These are phyloP conservation scores for Hyphodiscus hymeniophilus DNA, from an alignment of 495 filamentous ascomycete species.

Conservation along the genomic window DNA sequence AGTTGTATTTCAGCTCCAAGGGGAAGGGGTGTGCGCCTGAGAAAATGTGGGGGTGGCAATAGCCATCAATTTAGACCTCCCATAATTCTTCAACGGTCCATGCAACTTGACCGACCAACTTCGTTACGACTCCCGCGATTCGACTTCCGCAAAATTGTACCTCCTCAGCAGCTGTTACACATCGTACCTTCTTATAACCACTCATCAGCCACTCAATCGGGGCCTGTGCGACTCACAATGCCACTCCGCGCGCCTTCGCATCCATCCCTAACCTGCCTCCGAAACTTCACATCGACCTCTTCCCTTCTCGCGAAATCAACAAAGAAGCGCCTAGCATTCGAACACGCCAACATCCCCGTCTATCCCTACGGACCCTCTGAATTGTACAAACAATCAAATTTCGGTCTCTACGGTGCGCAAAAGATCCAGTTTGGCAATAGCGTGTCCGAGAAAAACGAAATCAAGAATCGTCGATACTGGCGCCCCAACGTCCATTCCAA, in stretches of 20 bases:
- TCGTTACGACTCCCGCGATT: too few species aligned
- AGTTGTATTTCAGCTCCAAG: too few species aligned
- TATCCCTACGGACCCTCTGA: constrained; percentile 81
- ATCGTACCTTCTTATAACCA: too few species aligned
- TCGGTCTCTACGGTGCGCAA: constrained; percentile 72
- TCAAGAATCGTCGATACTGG: constrained; percentile 82
- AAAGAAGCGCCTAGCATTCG: constrained; percentile 23
- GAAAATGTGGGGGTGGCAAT: too few species aligned
- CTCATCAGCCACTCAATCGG: too few species aligned
- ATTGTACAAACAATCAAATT: constrained; percentile 80
- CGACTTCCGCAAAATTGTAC: too few species aligned
- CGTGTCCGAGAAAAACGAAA: constrained; percentile 65
- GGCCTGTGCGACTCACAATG: constrained; percentile 1
- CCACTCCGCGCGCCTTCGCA: constrained; percentile 14
- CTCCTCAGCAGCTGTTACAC: too few species aligned
- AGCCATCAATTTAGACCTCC: too few species aligned
- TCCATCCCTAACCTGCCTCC: constrained; percentile 14
- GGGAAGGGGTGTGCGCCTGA: too few species aligned
- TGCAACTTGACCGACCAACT: too few species aligned
- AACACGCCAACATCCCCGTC: constrained; percentile 42
- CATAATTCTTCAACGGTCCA: too few species aligned
- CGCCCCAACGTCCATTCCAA: constrained; percentile 78
- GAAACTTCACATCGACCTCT: constrained; percentile 23
- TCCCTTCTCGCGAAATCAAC: constrained; percentile 31
- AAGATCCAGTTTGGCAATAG: constrained; percentile 88